Evolutionary conservation across 306 rosid species (phyloP), one percentile per base, ranked within the genome.

Genomic region (Macrotyloma uniflorum): DNA sequence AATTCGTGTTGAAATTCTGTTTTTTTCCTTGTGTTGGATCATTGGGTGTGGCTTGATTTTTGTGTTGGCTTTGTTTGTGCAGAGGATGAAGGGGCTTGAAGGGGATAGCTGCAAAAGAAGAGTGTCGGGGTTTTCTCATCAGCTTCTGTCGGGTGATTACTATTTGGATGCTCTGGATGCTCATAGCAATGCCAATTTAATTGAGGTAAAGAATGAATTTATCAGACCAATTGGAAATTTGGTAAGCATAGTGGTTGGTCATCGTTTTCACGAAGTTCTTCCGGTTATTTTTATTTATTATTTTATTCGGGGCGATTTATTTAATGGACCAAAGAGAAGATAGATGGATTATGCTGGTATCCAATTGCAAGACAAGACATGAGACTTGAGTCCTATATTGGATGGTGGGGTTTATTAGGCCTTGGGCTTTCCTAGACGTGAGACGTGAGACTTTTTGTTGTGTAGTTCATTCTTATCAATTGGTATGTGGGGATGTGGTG

Each of bases 61-160:
- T 62, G 72, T 4, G 77, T 77, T 66, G 46, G 1, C 5, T n/a
- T 55, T 54, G 59, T 36, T 75, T 76, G 11, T 66, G 80, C 86
- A 90, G 97, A 88, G 86, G 62, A 77, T 77, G 87, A 75, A 82
- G 35, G 84, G 82, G 85, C 69, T 65, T 70, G 92, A 77, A 74
- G 83, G 79, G 58, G 90, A 75, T 61, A 59, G 86, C 57, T 81
- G 67, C 57, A 92, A 77, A 28, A 87, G 91, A 83, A 88, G 87
- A 79, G 85, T 54, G 54, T 80, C 94, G 43, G 82, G 87, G n/a
- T 63, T 71, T 38, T 81, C 89, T 70, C 83, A 78, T 19, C 88
- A 85, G 32, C 83, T 61, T 55, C 83, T 67, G 42, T 43, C 57
- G 23, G 72, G 38, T 78, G 83, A 89, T 80, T 61, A 54, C 81